Base-by-base conservation (phyloP, 2,329 filamentous ascomycete genomes). In the Myriosclerotinia scirpicola region DNA sequence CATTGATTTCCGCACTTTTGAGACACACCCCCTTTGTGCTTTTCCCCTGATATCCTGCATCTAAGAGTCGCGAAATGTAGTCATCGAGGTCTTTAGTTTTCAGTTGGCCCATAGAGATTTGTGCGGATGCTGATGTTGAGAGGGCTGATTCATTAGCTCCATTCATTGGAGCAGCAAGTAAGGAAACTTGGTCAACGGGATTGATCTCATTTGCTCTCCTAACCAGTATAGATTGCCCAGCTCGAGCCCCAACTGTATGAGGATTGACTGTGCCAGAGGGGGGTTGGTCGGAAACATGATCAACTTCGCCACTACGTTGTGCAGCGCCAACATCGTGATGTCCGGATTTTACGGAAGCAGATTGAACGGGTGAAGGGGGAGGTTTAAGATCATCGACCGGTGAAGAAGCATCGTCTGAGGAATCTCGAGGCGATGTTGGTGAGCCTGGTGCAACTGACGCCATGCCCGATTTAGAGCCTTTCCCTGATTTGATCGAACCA, bases 11-110 rank as follows among this genome's bases (percentile, higher is more conserved):
- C 50, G 95, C 95, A 76, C 99, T 98, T 82, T 97, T 97, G 68
- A 99, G 83, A 74, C 93, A 97, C 34, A 98, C 94, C 30, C 93
- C 92, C 83, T 99, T 99, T 69, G 95, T 98, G 73, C 97, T 92
- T 79, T 99, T 99, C 71, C 93, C 93, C 54, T 93, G 91, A 76
- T 99, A 99, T 15, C 91, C 95, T 12, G 95, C 94, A 78, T 99
- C 95, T 64, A 99, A 82, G 54, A 99, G 85, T 54, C 95, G 88
- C 74, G 93, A 93, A 76, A 99, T 99, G 83, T 96, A 97, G 76
- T 99, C 95, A 76, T 99, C 95, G 40, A 99, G 83, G 77, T 99
- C 95, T 72, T 95, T 91, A 46, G 93, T 87, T 78, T 97, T 97
- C 75, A 98, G 86, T 30, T 96, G 92, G 65, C 90, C 88, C 84